Evolutionary conservation across 495 filamentous ascomycete genomes (phyloP).

Genomic region (Podospora pseudopauciseta): DNA sequence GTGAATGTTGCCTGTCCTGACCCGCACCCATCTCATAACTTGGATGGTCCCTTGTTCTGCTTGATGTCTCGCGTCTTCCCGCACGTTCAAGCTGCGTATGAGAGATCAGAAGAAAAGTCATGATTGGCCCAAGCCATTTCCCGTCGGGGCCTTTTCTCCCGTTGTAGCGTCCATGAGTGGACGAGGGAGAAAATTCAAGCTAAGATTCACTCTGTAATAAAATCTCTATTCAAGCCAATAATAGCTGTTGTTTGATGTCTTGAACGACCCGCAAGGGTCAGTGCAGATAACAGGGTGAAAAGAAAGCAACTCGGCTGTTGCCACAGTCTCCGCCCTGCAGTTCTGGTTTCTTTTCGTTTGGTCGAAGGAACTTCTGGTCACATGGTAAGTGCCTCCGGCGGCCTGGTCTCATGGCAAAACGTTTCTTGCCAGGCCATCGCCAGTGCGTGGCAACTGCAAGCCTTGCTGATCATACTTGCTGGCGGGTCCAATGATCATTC

Average conservation of each 20-base stretch:
- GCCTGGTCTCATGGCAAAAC: slow-evolving; percentile 9
- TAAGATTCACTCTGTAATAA: not conserved
- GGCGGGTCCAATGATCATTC: not conserved
- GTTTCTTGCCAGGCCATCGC: slow-evolving; percentile 6
- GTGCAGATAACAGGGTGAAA: not conserved
- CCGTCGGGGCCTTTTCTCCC: not conserved
- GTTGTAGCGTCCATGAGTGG: not conserved
- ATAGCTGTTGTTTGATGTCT: not conserved
- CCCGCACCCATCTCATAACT: no score
- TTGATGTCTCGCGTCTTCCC: not conserved
- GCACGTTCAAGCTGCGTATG: not conserved
- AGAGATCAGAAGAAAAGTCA: not conserved
- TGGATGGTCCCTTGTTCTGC: not conserved
- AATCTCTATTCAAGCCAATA: not conserved
- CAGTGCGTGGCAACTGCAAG: slow-evolving; percentile 3
- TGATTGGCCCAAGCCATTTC: not conserved
- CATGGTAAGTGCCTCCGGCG: not conserved
- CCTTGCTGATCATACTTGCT: not conserved
- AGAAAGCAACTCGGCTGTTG: not conserved
- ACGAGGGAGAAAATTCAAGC: not conserved
- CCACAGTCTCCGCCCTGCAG: slow-evolving; percentile 2
- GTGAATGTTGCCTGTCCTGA: no score
- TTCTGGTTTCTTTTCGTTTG: not conserved
- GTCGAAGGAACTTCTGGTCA: not conserved
- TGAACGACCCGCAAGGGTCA: not conserved